Percentiles rank a stretch among this genome's conserved stretches.
Conservation (phyloP, 1,284 basidiomycete genomes). For the Irpex lacteus region DNA sequence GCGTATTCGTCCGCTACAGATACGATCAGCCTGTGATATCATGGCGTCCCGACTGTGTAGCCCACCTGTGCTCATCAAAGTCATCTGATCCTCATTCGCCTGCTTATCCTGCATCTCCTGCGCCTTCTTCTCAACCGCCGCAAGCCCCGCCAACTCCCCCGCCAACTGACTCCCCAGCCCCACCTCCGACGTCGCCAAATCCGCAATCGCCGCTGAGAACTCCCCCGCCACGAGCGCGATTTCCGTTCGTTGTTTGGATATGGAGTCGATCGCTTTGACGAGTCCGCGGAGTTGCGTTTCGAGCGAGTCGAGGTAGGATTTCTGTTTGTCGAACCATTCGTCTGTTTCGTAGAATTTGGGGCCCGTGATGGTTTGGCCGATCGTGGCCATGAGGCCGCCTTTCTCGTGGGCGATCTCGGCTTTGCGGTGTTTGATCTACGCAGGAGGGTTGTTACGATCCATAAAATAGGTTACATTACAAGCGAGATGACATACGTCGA, state of each 20-base stretch:
- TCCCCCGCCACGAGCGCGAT: constrained; percentile 66
- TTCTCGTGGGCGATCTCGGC: constrained; percentile 72
- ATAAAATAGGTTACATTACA: no score
- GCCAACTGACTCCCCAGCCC: constrained; percentile 61
- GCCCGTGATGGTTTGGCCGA: constrained; percentile 77
- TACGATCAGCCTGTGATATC: neutral
- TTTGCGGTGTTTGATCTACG: constrained; percentile 84
- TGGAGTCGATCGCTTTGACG: constrained; percentile 81
- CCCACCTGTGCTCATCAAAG: constrained; percentile 73
- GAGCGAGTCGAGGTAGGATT: constrained; percentile 82
- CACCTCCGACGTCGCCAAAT: constrained; percentile 73
- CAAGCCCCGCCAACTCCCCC: constrained; percentile 62
- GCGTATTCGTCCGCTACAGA: constrained; percentile 85
- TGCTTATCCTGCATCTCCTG: constrained; percentile 72
- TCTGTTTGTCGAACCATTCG: constrained; percentile 96
- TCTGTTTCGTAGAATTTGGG: constrained; percentile 91
- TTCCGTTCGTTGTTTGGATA: constrained; percentile 81
- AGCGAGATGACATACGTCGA: constrained; percentile 59
- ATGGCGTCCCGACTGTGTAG: neutral
- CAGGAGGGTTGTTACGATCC: no score
- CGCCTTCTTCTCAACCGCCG: constrained; percentile 70
- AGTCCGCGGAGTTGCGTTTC: constrained; percentile 87
- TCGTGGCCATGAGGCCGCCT: constrained; percentile 76
- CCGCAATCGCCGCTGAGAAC: constrained; percentile 65
- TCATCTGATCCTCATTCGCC: constrained; percentile 75